These are phyloP conservation scores for Pulveroboletus ravenelii DNA, from an alignment of 768 basidiomycete species.

Conservation along the genomic window DNA sequence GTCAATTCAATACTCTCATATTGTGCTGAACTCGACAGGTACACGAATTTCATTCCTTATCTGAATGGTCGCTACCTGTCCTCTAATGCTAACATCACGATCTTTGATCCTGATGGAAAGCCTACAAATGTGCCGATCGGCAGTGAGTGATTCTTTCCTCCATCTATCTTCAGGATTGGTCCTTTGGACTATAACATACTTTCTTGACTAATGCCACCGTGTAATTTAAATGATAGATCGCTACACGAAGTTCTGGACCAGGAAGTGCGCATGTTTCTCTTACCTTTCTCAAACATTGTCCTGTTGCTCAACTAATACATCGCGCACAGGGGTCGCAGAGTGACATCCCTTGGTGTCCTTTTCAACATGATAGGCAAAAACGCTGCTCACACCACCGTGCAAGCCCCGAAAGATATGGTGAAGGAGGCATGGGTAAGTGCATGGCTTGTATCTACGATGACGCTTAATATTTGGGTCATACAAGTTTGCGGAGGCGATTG, in stretches of 20 bases:
- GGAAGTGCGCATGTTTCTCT: slow-evolving; percentile 45
- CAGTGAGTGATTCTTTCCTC: slow-evolving; percentile 23
- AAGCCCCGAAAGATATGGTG: slow-evolving; percentile 68
- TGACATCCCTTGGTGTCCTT: slow-evolving; percentile 78
- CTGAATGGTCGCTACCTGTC: slow-evolving; percentile 73
- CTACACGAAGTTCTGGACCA: slow-evolving; percentile 68
- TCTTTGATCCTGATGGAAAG: slow-evolving; percentile 39
- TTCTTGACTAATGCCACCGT: slow-evolving; percentile 32
- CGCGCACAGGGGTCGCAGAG: slow-evolving; percentile 47
- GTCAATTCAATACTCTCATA: not conserved
- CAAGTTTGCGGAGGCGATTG: slow-evolving; percentile 74
- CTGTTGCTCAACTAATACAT: not conserved
- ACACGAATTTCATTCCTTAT: slow-evolving; percentile 61
- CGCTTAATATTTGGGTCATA: not conserved
- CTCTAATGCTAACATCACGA: slow-evolving; percentile 83
- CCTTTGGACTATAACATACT: too few species aligned
- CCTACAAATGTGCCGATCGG: slow-evolving; percentile 42
- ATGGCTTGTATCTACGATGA: not conserved
- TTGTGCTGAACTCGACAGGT: slow-evolving; percentile 30
- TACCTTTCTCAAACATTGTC: not conserved
- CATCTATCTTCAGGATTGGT: too few species aligned
- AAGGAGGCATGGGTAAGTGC: slow-evolving; percentile 66
- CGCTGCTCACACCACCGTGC: slow-evolving; percentile 67
- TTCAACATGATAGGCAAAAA: slow-evolving; percentile 68
- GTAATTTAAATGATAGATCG: slow-evolving; percentile 38